These are phyloP conservation scores for Alternaria tenuissima DNA, from an alignment of 2,329 filamentous ascomycete species.

Conservation along the genomic window DNA sequence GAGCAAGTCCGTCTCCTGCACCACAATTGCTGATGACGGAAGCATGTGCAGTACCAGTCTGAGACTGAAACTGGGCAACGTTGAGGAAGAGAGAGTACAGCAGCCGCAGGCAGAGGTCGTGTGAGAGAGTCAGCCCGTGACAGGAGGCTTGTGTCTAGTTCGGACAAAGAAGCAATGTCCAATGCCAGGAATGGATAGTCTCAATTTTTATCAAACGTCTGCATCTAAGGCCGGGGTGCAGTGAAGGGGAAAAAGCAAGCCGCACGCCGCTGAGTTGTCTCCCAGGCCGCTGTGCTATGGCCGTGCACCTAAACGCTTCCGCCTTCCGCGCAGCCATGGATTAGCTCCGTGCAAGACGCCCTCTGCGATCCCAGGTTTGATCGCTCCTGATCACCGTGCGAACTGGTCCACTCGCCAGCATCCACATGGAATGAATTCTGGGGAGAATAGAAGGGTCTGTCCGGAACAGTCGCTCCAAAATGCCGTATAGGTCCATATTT, in stretches of 20 bases:
- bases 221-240: conserved; percentile 38
- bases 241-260: conserved; percentile 41
- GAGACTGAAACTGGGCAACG: conserved; percentile 48
- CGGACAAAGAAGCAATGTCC: conserved; percentile 39
- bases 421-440: conserved; percentile 24
- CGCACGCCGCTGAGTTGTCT: conserved; percentile 32
- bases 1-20: conserved; percentile 37
- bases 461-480: conserved; percentile 26
- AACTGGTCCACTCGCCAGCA: conserved; percentile 29
- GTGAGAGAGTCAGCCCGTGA: conserved; percentile 39
- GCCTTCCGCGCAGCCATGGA: conserved; percentile 41
- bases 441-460: conserved; percentile 22
- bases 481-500: conserved; percentile 33
- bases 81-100: conserved; percentile 43
- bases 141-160: conserved; percentile 41
- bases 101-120: conserved; percentile 42
- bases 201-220: conserved; percentile 41
- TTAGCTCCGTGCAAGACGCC: conserved; percentile 32
- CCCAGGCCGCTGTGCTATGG: conserved; percentile 26
- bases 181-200: conserved; percentile 40
- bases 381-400: conserved; percentile 27
- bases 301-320: conserved; percentile 46
- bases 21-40: conserved; percentile 40
- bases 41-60: conserved; percentile 42
- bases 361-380: conserved; percentile 29